Percentiles rank a stretch among this genome's conserved stretches.
phyloP scores from a whole-genome alignment of 768 basidiomycete genomes.

The Mycena sanguinolenta region DNA sequence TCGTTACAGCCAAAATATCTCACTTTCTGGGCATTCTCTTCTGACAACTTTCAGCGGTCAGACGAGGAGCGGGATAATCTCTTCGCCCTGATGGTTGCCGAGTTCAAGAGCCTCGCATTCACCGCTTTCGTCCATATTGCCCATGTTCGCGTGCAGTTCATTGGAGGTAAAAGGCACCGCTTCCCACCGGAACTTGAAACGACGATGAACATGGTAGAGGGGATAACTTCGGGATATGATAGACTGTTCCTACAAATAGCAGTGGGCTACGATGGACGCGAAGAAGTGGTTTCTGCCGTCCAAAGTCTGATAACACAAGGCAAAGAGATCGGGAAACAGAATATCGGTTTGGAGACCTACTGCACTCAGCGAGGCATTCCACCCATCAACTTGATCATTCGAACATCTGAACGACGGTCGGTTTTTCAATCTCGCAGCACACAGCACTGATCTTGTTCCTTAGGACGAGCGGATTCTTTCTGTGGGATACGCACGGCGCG shows the following conservation, averaged over 20 bases:
- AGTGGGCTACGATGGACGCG: constrained; percentile 35
- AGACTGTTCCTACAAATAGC: constrained; percentile 29
- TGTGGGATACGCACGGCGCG: constrained; percentile 33
- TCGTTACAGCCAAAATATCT: constrained; percentile 25
- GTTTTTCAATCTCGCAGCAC: not conserved
- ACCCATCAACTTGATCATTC: constrained; percentile 27
- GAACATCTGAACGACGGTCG: constrained; percentile 29
- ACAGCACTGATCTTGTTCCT: too few relatives aligned
- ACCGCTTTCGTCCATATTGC: constrained; percentile 31
- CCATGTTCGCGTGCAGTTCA: constrained; percentile 32
- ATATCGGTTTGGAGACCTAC: constrained; percentile 29
- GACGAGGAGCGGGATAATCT: constrained; percentile 33
- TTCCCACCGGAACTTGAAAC: constrained; percentile 28
- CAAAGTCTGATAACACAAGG: constrained; percentile 22
- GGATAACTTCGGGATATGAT: constrained; percentile 23
- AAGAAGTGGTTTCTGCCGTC: constrained; percentile 29
- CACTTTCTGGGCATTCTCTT: constrained; percentile 36
- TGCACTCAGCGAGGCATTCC: constrained; percentile 20
- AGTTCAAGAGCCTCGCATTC: constrained; percentile 35
- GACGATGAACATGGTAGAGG: constrained; percentile 33
- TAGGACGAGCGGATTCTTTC: constrained; percentile 34
- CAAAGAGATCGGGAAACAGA: constrained; percentile 29
- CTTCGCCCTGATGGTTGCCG: constrained; percentile 31
- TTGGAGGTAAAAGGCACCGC: constrained; percentile 25
- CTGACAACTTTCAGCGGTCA: constrained; percentile 34